phyloP scores from a whole-genome alignment of 2,329 filamentous ascomycete genomes.

The Fusarium sp. region DNA sequence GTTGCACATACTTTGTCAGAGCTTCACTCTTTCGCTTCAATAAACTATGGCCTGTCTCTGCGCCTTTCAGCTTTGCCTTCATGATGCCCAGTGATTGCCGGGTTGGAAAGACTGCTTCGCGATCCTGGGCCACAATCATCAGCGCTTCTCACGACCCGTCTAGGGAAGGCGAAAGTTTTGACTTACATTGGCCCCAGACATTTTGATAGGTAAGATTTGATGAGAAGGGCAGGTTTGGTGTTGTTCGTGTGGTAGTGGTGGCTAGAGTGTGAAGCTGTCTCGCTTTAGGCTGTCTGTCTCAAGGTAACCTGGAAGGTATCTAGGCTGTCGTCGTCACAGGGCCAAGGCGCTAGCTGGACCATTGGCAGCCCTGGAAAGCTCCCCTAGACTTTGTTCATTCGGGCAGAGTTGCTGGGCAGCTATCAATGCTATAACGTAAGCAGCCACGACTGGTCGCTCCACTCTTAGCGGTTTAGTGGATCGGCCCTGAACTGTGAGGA shows the following conservation, averaged over 20 bases:
- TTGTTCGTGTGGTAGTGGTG: background rate
- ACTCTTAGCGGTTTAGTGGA: slow-evolving; percentile 4
- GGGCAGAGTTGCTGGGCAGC: slow-evolving; percentile 28
- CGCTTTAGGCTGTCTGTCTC: slow-evolving; percentile 28
- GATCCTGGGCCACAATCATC: slow-evolving; percentile 68
- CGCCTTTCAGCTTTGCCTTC: slow-evolving; percentile 97
- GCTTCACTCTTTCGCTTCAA: slow-evolving; percentile 98
- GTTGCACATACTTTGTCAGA: slow-evolving; percentile 81
- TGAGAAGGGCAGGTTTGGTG: background rate
- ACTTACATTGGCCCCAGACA: slow-evolving; percentile 49
- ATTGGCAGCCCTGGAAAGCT: background rate
- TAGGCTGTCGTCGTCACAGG: slow-evolving; percentile 31
- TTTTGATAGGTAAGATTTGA: slow-evolving; percentile 32
- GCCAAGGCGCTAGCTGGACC: background rate
- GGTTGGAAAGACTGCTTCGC: slow-evolving; percentile 97
- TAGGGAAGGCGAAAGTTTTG: background rate
- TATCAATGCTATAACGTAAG: slow-evolving; percentile 24
- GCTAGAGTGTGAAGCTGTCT: slow-evolving; percentile 5
- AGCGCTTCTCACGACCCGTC: slow-evolving; percentile 10
- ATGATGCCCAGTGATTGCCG: slow-evolving; percentile 96
- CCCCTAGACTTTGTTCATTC: background rate
- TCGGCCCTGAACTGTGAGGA: background rate
- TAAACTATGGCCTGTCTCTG: slow-evolving; percentile 90
- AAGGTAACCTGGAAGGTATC: background rate
- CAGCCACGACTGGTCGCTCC: background rate